Evolutionary conservation across 768 basidiomycete species (phyloP), one percentile per base, ranked within the genome.

Genomic region (Amanita pallidorosea): DNA sequence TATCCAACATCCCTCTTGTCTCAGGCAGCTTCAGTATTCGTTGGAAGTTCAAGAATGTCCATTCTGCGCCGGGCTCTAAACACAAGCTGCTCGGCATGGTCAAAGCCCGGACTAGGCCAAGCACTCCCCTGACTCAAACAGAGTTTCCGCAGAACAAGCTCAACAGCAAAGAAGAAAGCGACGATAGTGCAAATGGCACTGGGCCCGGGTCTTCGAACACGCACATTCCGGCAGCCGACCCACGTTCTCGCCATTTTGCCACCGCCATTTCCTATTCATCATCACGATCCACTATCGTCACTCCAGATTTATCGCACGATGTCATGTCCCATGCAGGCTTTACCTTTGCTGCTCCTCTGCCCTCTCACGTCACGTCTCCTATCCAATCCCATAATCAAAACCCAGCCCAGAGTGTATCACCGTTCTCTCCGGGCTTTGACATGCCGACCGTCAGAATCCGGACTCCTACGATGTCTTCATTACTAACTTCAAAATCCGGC

Each of bases 1-100:
- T 89, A 18, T 71, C 76, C 17, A 83, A 78, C 56, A 81, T 89
- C 0, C 87, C 87, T 0, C 76, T 87, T 52, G 77, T 87, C 31
- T 67, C 70, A 37, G 86, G 86, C 55, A 75, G 85, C 59, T 87
- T 88, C 59, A 79, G 71, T 17, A 75, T 83, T 5, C 69, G 73
- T 18, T 88, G 87, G 85, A 82, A 79, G 63, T 77, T 88, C 65
- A 84, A 80, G 69, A 73, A 79, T 55, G 71, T 70, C 2, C 65
- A 70, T 34, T 55, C 56, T 7, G 54, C 62, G 1, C 61, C 72
- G 2, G 62, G 65, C 12, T 54, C 66, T 17, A 68, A 73, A 59
- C 56, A 59, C 25, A 73, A 77, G 3, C 57, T 80, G 3, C 33
- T 57, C 4, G 53, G 51, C 36, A 54, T 57, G 8, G 56, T 54